phyloP scores from a whole-genome alignment of 139 green algal species.

The Coelastrella sp. region DNA sequence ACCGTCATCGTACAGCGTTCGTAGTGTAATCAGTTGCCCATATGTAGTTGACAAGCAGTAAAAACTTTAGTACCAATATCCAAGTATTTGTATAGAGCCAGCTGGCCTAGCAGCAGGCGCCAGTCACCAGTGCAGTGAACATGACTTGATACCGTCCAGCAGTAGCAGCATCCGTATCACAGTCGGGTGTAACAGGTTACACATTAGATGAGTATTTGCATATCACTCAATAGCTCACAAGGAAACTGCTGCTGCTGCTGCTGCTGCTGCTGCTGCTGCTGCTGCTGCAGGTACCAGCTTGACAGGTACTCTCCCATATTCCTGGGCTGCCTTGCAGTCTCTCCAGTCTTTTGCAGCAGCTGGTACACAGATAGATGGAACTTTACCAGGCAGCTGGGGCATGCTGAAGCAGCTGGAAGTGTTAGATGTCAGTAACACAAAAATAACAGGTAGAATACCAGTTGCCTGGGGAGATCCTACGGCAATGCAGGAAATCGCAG shows the following conservation, averaged over 20 bases:
- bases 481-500: background rate
- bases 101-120: too few species aligned
- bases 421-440: background rate
- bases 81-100: too few species aligned
- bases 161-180: too few species aligned
- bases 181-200: too few species aligned
- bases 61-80: too few species aligned
- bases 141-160: too few species aligned
- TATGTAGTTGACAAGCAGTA: too few species aligned
- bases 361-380: background rate
- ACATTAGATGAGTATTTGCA: too few species aligned
- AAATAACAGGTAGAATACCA: background rate
- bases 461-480: background rate
- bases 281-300: background rate
- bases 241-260: background rate
- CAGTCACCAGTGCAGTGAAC: too few species aligned
- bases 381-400: background rate
- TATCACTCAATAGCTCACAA: too few species aligned
- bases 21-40: too few species aligned
- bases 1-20: too few species aligned
- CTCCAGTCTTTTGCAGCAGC: background rate
- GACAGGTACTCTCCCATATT: background rate
- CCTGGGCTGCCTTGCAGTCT: background rate
- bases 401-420: background rate
- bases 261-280: slow-evolving; percentile 5